Base-by-base conservation (phyloP, 768 basidiomycete genomes). In the Hortiboletus flavorubellus region DNA sequence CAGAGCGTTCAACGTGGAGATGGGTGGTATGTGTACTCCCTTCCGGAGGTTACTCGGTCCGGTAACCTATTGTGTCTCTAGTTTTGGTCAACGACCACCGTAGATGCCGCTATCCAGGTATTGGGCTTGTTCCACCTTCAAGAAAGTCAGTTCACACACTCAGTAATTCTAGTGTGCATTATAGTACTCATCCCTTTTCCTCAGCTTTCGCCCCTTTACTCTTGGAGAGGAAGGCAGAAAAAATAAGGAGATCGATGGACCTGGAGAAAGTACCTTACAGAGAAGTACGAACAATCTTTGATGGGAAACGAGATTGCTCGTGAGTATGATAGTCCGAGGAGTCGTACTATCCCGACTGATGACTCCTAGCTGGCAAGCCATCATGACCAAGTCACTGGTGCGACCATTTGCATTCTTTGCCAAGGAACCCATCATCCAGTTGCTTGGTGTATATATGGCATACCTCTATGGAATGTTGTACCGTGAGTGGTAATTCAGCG, bases 361-460 rank as follows among this genome's bases (percentile, higher is more conserved):
- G 15, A 40, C 2, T 41, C 30, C 34, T 42, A 87, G 84, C 29
- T 85, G 80, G 82, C 63, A 73, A 60, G 46, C 63, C 0, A 75
- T 89, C 38, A 71, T 92, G 54, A 42, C 58, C 1, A 79, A 72
- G 53, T 77, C 87, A 0, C 69, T 92, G 21, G 69, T 76, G 11
- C 79, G 89, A n/a, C 91, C 92, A 0, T 87, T 93, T 71, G 62
- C 70, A 5, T 65, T 92, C 11, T 86, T 89, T 53, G 62, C 53
- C 1, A 62, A 62, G 6, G 89, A 91, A 63, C 80, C 84, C 1
- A 87, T 91, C 60, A 73, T 88, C 18, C 87, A 89, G 60, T 66
- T 88, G 2, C 70, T 91, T 10, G 83, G 84, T 0, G 4, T 83
- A 1, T 91, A 89, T 58, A 81, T 87, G 79, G 83, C 86, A 0